phyloP scores from a whole-genome alignment of 1,284 basidiomycete genomes.

The Coniferiporia sulphurascens region DNA sequence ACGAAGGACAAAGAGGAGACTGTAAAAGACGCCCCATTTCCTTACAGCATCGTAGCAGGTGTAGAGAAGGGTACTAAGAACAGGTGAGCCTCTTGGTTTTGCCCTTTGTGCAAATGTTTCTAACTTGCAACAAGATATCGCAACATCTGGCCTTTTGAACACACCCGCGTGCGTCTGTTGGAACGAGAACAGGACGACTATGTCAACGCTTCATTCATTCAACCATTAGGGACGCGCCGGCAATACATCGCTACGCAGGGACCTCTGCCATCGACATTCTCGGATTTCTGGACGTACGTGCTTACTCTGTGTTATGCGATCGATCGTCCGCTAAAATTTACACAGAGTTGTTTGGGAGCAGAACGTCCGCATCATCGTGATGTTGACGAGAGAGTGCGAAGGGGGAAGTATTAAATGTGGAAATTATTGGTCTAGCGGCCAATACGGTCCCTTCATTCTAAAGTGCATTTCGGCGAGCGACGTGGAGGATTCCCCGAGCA shows the following conservation, averaged over 20 bases:
- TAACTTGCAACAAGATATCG: conserved; percentile 53
- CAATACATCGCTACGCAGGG: conserved; percentile 97
- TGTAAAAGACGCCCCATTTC: conserved; percentile 40
- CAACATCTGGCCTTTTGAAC: conserved; percentile 97
- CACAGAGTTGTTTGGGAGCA: conserved; percentile 75
- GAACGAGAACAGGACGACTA: conserved; percentile 60
- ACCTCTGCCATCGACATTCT: conserved; percentile 84
- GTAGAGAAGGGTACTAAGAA: conserved; percentile 95
- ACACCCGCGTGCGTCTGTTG: conserved; percentile 76
- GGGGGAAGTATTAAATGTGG: conserved; percentile 88
- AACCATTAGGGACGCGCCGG: conserved; percentile 74
- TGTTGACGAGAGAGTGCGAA: conserved; percentile 92
- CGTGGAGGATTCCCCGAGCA: conserved; percentile 5
- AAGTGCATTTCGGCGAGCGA: conserved; percentile 57
- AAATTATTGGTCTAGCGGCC: conserved; percentile 77
- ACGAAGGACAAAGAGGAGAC: conserved; percentile 5
- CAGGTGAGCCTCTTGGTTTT: conserved; percentile 43
- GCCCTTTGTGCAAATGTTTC: background rate
- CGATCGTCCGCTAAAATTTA: background rate
- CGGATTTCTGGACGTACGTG: conserved; percentile 94
- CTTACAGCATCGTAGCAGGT: conserved; percentile 94
- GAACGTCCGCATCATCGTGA: conserved; percentile 75
- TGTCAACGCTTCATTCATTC: conserved; percentile 89
- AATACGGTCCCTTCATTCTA: conserved; percentile 69
- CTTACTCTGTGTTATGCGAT: background rate